Evolutionary conservation across 2,329 filamentous ascomycete genomes (phyloP).

Genomic region (Oidium heveae): DNA sequence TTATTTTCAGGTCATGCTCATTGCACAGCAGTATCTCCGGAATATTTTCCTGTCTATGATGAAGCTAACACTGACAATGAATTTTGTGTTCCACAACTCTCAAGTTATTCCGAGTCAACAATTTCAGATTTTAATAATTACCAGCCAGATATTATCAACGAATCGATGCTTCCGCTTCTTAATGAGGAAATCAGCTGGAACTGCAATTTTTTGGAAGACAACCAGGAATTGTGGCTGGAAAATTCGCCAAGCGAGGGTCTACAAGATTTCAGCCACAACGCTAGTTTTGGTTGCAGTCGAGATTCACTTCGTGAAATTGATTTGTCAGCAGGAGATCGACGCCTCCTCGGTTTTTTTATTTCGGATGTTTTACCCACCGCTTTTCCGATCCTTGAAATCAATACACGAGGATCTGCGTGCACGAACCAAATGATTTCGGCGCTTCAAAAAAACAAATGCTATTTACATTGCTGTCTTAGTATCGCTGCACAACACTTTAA

Average conservation of each 20-base stretch:
- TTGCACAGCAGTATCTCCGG: constrained; percentile 31
- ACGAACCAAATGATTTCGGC: constrained; percentile 69
- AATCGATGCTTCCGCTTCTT: constrained; percentile 29
- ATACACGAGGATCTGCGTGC: constrained; percentile 60
- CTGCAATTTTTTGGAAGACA: constrained; percentile 46
- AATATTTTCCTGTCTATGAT: constrained; percentile 19
- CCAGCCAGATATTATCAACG: constrained; percentile 48
- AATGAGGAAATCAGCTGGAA: constrained; percentile 40
- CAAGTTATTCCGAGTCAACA: constrained; percentile 62
- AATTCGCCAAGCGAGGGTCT: constrained; percentile 51
- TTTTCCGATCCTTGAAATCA: constrained; percentile 78
- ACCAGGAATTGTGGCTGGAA: constrained; percentile 34
- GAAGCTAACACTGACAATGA: constrained; percentile 35
- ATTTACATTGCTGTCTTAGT: constrained; percentile 86
- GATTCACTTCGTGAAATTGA: constrained; percentile 42
- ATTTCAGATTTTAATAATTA: constrained; percentile 87
- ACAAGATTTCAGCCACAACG: constrained; percentile 53
- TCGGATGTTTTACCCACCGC: constrained; percentile 66
- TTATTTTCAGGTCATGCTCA: constrained; percentile 33
- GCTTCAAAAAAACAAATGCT: constrained; percentile 74
- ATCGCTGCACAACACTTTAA: constrained; percentile 84
- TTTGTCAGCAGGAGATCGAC: constrained; percentile 69
- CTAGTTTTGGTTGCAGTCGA: constrained; percentile 16
- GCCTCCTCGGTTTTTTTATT: constrained; percentile 74
- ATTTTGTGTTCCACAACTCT: constrained; percentile 79